A percentile compares a stretch with the other conserved stretches of the same genome.
These are phyloP conservation scores for Coemansia sp. DNA, from an alignment of 192 early-diverging fungal species.

Conservation along the genomic window DNA sequence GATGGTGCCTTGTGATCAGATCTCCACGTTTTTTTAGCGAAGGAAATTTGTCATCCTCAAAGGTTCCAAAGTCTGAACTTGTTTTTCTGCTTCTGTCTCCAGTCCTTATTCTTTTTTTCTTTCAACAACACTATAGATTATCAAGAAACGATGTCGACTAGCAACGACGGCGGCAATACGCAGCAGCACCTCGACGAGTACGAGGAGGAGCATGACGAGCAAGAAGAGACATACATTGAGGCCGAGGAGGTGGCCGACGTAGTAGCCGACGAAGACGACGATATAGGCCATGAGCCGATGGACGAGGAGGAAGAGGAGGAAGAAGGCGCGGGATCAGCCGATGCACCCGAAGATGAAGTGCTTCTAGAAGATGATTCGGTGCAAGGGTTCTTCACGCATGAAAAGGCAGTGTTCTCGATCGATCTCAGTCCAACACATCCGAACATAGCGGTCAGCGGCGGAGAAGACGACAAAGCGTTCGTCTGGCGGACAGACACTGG, in stretches of 20 bases:
- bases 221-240: conserved; percentile 49
- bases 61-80: too few relatives aligned
- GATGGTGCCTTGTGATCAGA: neutral
- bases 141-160: conserved; percentile 20
- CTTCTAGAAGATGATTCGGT: conserved; percentile 76
- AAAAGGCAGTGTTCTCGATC: conserved; percentile 79
- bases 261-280: conserved; percentile 19
- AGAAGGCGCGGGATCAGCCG: conserved; percentile 1
- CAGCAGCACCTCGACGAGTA: conserved; percentile 51
- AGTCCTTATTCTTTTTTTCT: neutral
- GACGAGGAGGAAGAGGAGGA: conserved; percentile 59
- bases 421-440: conserved; percentile 74
- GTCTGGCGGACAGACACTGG: conserved; percentile 86
- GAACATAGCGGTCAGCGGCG: conserved; percentile 74
- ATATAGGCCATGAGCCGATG: conserved; percentile 41
- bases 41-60: conserved; percentile 8
- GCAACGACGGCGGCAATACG: conserved; percentile 50
- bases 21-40: neutral
- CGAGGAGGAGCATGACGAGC: conserved; percentile 50
- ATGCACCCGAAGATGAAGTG: conserved; percentile 16
- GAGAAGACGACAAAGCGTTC: conserved; percentile 90
- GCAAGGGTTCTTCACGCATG: conserved; percentile 88
- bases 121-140: neutral
- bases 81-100: conserved; percentile 1
- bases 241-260: conserved; percentile 34